Conservation (phyloP, 2,329 filamentous ascomycete genomes). For the Botrytis fabae region DNA sequence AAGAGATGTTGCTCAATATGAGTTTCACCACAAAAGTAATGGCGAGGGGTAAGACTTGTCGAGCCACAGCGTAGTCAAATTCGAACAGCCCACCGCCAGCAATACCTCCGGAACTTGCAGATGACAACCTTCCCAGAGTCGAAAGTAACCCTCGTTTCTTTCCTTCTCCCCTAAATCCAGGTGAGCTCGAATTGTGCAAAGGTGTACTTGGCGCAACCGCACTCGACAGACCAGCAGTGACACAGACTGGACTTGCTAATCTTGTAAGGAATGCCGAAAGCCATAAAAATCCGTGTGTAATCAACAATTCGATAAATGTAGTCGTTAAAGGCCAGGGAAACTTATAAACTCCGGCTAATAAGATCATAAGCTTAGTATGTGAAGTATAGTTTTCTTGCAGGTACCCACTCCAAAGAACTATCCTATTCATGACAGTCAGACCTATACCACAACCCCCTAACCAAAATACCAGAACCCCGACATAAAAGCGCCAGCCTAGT, state of each 20-base stretch:
- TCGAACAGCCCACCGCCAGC: slow-evolving; percentile 56
- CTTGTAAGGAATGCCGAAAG: slow-evolving; percentile 50
- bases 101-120: slow-evolving; percentile 46
- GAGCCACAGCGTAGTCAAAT: slow-evolving; percentile 50
- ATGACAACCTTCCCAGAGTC: slow-evolving; percentile 36
- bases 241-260: slow-evolving; percentile 45
- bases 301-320: slow-evolving; percentile 51
- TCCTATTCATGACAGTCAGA: slow-evolving; percentile 51
- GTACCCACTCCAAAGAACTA: slow-evolving; percentile 49
- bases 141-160: slow-evolving; percentile 38
- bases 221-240: slow-evolving; percentile 42
- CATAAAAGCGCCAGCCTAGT: slow-evolving; percentile 50
- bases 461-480: slow-evolving; percentile 50
- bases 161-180: slow-evolving; percentile 37
- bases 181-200: slow-evolving; percentile 36
- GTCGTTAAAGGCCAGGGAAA: slow-evolving; percentile 54
- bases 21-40: slow-evolving; percentile 52
- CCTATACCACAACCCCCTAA: slow-evolving; percentile 49
- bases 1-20: slow-evolving; percentile 54
- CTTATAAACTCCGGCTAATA: slow-evolving; percentile 49
- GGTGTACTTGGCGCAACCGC: slow-evolving; percentile 48
- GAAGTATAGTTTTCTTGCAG: slow-evolving; percentile 37
- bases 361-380: slow-evolving; percentile 37
- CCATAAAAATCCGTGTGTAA: slow-evolving; percentile 51
- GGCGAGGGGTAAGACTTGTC: slow-evolving; percentile 50